Evolutionary conservation across 2,329 filamentous ascomycete genomes (phyloP), one percentile per base, ranked within the genome.

Genomic region (Metarhizium brunneum): DNA sequence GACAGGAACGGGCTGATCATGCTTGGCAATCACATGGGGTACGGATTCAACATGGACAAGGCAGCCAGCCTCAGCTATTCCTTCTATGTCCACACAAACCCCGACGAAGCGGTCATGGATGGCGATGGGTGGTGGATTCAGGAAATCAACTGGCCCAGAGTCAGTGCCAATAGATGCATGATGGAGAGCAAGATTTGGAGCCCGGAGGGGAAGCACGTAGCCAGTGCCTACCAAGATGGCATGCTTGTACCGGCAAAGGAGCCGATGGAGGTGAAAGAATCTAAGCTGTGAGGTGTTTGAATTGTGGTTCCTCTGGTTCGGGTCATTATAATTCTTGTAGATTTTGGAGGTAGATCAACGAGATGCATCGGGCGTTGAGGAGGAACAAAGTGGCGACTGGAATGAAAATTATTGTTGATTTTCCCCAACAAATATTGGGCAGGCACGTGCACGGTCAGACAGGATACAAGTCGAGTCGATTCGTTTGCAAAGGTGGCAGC

Each of bases 1-100:
- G 79, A 82, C 57, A 69, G 78, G n/a, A 82, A 82, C 55, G 76
- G 78, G 1, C 63, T 82, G 32, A 67, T 81, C 40, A 79, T 80
- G 76, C 62, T 74, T 6, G 73, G 68, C 3, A 77, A 80, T 59
- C 71, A 80, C 38, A 61, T 78, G 2, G 77, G 74, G 3, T 75
- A 77, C 35, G 77, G 76, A 0, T 67, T 64, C 59, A 65, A 67
- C 13, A 57, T 77, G 3, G 73, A 68, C 2, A 64, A 69, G 14
- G 74, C 71, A 1, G 76, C 75, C 2, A 79, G 70, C 40, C 60
- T 82, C 54, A 78, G 73, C 60, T 80, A 79, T 57, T 74, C 73
- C 0, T 78, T 81, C 56, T 77, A 78, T 18, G 67, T 82, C 6
- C 79, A 82, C 56, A 74, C 76, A 36, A 77, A 80, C 47, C 69